These are phyloP conservation scores for Suillus hirtellus DNA, from an alignment of 768 basidiomycete species.

Conservation along the genomic window DNA sequence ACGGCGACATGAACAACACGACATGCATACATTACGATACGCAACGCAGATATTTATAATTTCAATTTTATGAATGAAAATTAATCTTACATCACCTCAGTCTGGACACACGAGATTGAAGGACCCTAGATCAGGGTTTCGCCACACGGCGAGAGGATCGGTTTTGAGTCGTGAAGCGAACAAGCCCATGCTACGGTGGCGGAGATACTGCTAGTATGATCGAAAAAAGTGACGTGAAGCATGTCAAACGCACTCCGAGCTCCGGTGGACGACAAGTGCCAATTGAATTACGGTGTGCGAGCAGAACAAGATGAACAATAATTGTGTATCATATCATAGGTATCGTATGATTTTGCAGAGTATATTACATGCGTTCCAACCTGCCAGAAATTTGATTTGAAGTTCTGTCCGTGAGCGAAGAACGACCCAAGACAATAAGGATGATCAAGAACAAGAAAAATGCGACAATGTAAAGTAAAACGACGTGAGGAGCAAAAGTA, in stretches of 20 bases:
- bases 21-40: background rate
- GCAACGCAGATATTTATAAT: background rate
- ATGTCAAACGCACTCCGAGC: too few relatives aligned
- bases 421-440: constrained; percentile 28
- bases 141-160: background rate
- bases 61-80: constrained; percentile 4
- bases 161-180: background rate
- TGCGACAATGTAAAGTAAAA: constrained; percentile 21
- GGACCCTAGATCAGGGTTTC: background rate
- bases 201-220: background rate
- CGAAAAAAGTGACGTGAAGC: background rate
- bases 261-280: too few relatives aligned
- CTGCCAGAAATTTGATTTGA: constrained; percentile 25
- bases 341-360: constrained; percentile 23
- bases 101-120: too few relatives aligned
- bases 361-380: constrained; percentile 38
- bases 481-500: constrained; percentile 7
- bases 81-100: background rate
- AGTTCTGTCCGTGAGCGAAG: constrained; percentile 25
- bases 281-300: background rate
- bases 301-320: constrained; percentile 20
- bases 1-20: constrained; percentile 1
- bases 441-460: constrained; percentile 26
- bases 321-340: constrained; percentile 24
- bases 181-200: background rate